These are phyloP conservation scores for Talaromyces sp. DNA, from an alignment of 2,329 filamentous ascomycete genomes.

Conservation along the genomic window DNA sequence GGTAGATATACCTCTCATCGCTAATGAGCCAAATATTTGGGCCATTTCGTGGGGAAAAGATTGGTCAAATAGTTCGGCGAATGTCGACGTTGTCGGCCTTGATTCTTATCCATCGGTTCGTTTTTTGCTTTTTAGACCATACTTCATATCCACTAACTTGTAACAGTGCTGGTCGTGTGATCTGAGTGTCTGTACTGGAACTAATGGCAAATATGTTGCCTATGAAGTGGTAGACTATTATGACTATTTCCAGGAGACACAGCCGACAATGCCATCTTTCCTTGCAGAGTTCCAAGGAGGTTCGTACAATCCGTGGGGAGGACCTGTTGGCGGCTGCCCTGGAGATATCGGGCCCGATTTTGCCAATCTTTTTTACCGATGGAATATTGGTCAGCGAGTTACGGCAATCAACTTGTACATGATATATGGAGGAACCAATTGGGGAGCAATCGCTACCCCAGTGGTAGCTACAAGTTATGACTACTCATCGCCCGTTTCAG, in stretches of 20 bases:
- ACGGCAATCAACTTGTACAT: conserved; percentile 63
- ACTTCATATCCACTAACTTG: background rate
- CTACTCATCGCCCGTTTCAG: conserved; percentile 62
- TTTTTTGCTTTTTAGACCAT: background rate
- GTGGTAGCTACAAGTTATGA: conserved; percentile 63
- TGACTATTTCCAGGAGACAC: conserved; percentile 44
- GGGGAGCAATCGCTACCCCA: conserved; percentile 72
- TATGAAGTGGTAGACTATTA: conserved; percentile 52
- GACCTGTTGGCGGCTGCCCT: conserved; percentile 57
- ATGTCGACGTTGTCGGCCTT: conserved; percentile 64
- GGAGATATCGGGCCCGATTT: conserved; percentile 57
- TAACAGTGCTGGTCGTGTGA: conserved; percentile 62
- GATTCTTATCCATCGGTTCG: conserved; percentile 56
- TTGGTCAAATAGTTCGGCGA: conserved; percentile 52
- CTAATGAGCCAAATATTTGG: conserved; percentile 66
- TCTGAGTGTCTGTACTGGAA: conserved; percentile 57
- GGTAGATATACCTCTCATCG: conserved; percentile 70
- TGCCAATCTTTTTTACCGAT: conserved; percentile 62
- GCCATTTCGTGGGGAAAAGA: conserved; percentile 60
- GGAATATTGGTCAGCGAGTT: conserved; percentile 59
- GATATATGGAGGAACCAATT: conserved; percentile 62
- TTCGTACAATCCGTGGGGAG: conserved; percentile 71
- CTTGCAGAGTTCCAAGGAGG: conserved; percentile 62
- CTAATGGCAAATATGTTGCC: conserved; percentile 57
- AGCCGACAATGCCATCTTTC: conserved; percentile 33